A percentile compares a stretch with the other conserved stretches of the same genome.
Conservation (phyloP, 306 rosid genomes). For the Quercus mongolica region DNA sequence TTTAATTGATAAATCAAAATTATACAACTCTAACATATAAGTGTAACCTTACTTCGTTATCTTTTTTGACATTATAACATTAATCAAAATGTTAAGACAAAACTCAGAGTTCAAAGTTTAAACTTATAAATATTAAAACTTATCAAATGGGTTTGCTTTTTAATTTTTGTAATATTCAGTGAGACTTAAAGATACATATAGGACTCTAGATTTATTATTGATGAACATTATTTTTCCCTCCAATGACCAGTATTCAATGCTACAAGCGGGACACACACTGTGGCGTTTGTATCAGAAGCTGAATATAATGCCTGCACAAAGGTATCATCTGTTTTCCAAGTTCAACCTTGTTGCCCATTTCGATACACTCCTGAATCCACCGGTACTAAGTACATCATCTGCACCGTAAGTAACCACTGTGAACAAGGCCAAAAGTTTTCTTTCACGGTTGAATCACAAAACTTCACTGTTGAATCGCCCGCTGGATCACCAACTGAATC, state of each 20-base stretch:
- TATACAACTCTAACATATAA: no score
- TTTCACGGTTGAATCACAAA: slow-evolving; percentile 5
- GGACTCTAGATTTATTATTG: not conserved
- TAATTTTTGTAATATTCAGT: no score
- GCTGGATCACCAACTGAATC: not conserved
- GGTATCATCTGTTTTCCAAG: no score
- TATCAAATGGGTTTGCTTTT: no score
- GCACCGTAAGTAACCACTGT: slow-evolving; percentile 24
- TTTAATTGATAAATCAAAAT: no score
- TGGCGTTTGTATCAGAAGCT: not conserved
- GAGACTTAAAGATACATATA: no score
- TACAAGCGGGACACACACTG: not conserved
- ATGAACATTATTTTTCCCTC: not conserved
- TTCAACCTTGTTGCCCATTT: not conserved
- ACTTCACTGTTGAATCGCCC: not conserved
- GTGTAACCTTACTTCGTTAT: no score
- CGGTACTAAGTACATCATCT: slow-evolving; percentile 23
- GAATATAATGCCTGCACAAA: slow-evolving; percentile 23
- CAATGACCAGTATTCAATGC: slow-evolving; percentile 33
- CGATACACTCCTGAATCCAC: not conserved
- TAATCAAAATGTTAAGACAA: no score
- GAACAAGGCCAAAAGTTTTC: slow-evolving; percentile 26
- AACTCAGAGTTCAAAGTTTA: no score
- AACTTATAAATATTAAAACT: no score
- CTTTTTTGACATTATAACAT: no score